Base-by-base conservation (phyloP, 176 grass and related monocot species). In the Cenchrus purpureus region DNA sequence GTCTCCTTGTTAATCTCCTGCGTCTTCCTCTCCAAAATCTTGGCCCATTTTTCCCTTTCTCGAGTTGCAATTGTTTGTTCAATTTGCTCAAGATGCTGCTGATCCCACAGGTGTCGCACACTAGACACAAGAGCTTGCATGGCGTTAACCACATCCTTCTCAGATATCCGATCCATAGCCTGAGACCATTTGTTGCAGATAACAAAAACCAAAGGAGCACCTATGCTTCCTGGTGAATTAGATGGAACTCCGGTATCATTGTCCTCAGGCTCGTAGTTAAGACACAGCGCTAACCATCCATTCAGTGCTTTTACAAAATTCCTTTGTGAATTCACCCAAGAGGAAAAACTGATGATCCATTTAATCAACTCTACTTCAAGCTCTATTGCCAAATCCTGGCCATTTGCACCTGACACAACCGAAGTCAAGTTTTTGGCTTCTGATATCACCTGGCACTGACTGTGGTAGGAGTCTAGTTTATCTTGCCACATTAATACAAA, bases 331-430 rank as follows among this genome's bases (percentile, higher is more conserved):
- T 68, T 97, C 65, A 97, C 84, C 97, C 94, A 99, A 32, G 82
- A 86, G 3, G 90, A 94, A 63, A 99, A 94, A 65, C 88, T 92
- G 84, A 92, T 72, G 11, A 85, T 91, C 88, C 91, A 99, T 86
- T 99, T 99, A n/a, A 92, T 94, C 77, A 96, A 60, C 42, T 99
- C 97, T 25, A 97, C 54, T 73, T 99, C 97, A 54, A 99, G 86
- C 61, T 94, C 90, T 82, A 91, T 76, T 7, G 72, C 80, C 15
- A 91, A 68, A 67, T 75, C 83, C 50, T 2, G 46, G 65, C 79
- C 53, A 57, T 78, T 92, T 80, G 76, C 87, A 61, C 71, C 55
- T 5, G 84, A 91, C 53, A 79, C 60, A 7, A 80, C 74, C 6
- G 88, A 90, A 62, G 85, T 81, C 28, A 97, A 48, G 75, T 84